Percentiles rank a stretch among this genome's conserved stretches.
Conservation (phyloP, 2,329 filamentous ascomycete genomes). For the Pestalotiopsis sp. region DNA sequence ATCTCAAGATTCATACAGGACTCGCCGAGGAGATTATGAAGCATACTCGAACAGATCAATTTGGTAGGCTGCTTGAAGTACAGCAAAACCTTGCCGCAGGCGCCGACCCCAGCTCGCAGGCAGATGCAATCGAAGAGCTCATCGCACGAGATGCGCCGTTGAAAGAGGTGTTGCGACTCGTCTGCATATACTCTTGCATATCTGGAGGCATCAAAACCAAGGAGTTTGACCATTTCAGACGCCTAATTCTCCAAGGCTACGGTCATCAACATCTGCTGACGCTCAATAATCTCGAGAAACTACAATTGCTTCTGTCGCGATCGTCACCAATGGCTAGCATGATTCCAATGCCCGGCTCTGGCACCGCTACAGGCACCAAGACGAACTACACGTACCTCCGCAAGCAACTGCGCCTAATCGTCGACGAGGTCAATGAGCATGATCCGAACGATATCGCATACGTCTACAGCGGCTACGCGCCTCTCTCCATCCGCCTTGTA, state of each 20-base stretch:
- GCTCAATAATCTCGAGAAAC: slow-evolving; percentile 82
- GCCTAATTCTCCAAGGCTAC: slow-evolving; percentile 87
- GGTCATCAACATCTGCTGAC: slow-evolving; percentile 95
- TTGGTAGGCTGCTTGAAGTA: slow-evolving; percentile 85
- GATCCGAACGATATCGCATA: slow-evolving; percentile 96
- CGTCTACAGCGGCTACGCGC: slow-evolving; percentile 96
- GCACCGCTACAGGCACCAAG: slow-evolving; percentile 63
- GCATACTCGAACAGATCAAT: slow-evolving; percentile 84
- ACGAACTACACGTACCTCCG: slow-evolving; percentile 91
- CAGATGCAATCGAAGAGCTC: slow-evolving; percentile 91
- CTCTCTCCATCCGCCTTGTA: slow-evolving; percentile 85
- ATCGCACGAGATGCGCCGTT: slow-evolving; percentile 85
- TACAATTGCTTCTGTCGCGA: slow-evolving; percentile 80
- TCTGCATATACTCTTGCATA: slow-evolving; percentile 91
- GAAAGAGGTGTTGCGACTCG: slow-evolving; percentile 77
- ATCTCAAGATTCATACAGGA: slow-evolving; percentile 87
- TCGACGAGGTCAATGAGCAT: slow-evolving; percentile 95
- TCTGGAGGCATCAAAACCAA: slow-evolving; percentile 85
- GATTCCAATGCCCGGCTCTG: slow-evolving; percentile 71
- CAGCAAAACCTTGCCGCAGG: slow-evolving; percentile 95
- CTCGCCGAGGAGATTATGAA: slow-evolving; percentile 96
- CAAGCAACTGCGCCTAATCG: slow-evolving; percentile 83
- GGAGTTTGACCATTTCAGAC: slow-evolving; percentile 88
- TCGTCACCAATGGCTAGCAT: slow-evolving; percentile 79
- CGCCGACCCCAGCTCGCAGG: slow-evolving; percentile 84